Conservation (phyloP, 805 yeast genomes). For the Suhomyces tanzawaensis region DNA sequence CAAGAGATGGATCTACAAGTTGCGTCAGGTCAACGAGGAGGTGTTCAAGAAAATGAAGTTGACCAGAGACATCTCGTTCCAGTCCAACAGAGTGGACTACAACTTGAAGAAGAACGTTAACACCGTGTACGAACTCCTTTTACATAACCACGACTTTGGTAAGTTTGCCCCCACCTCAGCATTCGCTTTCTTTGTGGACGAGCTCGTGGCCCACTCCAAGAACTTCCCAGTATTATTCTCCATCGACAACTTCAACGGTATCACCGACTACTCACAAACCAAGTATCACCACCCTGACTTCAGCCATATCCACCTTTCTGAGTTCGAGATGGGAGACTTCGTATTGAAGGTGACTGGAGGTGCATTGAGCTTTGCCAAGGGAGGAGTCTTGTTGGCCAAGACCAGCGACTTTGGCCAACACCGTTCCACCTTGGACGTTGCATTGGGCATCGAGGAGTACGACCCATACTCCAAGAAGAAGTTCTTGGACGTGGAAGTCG, state of each 20-base stretch:
- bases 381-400: slow-evolving; percentile 66
- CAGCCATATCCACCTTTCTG: slow-evolving; percentile 53
- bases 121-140: slow-evolving; percentile 22
- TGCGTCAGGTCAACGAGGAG: slow-evolving; percentile 33
- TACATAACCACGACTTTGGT: slow-evolving; percentile 37
- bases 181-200: slow-evolving; percentile 53
- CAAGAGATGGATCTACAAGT: slow-evolving; percentile 54
- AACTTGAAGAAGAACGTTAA: slow-evolving; percentile 32
- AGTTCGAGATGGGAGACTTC: slow-evolving; percentile 62
- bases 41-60: slow-evolving; percentile 35
- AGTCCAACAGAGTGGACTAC: slow-evolving; percentile 30
- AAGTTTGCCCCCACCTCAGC: slow-evolving; percentile 41
- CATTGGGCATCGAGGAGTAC: slow-evolving; percentile 49
- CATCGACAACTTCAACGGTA: slow-evolving; percentile 70
- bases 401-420: slow-evolving; percentile 52
- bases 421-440: slow-evolving; percentile 53
- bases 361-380: slow-evolving; percentile 47
- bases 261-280: slow-evolving; percentile 54
- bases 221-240: slow-evolving; percentile 60
- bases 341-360: slow-evolving; percentile 58
- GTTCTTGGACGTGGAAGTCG: slow-evolving; percentile 55
- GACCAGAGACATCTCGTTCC: slow-evolving; percentile 32
- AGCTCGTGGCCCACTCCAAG: slow-evolving; percentile 48
- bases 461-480: slow-evolving; percentile 53
- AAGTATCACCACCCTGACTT: slow-evolving; percentile 59